Percentiles rank a stretch among this genome's conserved stretches.
These are phyloP conservation scores for Tetracladium marchalianum DNA, from an alignment of 495 filamentous ascomycete species.

Conservation along the genomic window DNA sequence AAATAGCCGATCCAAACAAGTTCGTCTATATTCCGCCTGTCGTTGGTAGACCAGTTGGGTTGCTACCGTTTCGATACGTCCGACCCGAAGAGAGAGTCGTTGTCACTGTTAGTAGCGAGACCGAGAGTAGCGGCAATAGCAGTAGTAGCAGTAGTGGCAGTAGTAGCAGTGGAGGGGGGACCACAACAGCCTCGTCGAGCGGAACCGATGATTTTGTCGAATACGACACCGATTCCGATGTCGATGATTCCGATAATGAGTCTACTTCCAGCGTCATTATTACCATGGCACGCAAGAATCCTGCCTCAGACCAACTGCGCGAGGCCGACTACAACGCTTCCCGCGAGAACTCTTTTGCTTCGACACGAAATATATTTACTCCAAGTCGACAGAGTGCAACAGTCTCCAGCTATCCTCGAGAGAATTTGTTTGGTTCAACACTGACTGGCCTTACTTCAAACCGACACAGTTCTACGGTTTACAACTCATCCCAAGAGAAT, in stretches of 20 bases:
- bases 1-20: neutral
- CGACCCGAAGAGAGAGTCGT: neutral
- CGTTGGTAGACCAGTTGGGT: constrained; percentile 7
- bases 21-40: constrained; percentile 9
- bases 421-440: too few relatives aligned
- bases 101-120: neutral
- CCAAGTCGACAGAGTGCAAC: too few relatives aligned
- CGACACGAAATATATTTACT: too few relatives aligned
- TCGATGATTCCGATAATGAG: constrained; percentile 6
- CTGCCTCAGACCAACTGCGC: too few relatives aligned
- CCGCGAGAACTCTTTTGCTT: too few relatives aligned
- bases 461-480: too few relatives aligned
- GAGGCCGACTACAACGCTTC: too few relatives aligned
- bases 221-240: constrained; percentile 9
- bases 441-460: too few relatives aligned
- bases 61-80: constrained; percentile 4
- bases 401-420: too few relatives aligned
- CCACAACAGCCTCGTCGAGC: neutral
- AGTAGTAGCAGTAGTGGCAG: neutral
- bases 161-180: neutral
- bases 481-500: too few relatives aligned
- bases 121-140: neutral
- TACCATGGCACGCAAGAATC: too few relatives aligned
- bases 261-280: neutral
- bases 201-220: neutral